A percentile compares a stretch with the other conserved stretches of the same genome.
phyloP scores from a whole-genome alignment of 169 alveolate species.

The Plasmodium adleri region DNA sequence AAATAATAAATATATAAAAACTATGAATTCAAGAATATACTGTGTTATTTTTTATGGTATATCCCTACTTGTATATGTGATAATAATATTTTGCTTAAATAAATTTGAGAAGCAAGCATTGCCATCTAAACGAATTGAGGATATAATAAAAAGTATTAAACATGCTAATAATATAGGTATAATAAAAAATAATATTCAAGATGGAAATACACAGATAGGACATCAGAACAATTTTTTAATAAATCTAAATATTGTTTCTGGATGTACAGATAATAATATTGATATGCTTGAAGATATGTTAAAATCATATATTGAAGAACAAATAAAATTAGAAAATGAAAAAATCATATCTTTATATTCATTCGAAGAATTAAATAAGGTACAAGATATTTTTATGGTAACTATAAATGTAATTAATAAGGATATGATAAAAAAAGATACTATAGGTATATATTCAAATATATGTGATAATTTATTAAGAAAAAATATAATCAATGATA shows the following conservation, averaged over 20 bases:
- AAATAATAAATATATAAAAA: not conserved
- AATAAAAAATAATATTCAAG: not conserved
- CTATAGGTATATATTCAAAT: not conserved
- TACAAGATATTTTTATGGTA: conserved; percentile 27
- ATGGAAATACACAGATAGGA: not conserved
- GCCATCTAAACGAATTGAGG: conserved; percentile 10
- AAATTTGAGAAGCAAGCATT: conserved; percentile 53
- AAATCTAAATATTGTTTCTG: conserved; percentile 32
- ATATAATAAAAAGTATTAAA: not conserved
- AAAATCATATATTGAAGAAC: conserved; percentile 15
- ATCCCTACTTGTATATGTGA: conserved; percentile 22
- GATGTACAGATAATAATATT: not conserved
- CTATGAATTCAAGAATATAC: conserved; percentile 46
- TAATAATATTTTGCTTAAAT: conserved; percentile 34
- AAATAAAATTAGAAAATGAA: not conserved
- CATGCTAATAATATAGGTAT: not conserved
- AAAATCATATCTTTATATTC: not conserved
- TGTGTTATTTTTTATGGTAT: conserved; percentile 35
- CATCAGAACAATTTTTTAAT: conserved; percentile 10
- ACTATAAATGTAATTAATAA: conserved; percentile 15
- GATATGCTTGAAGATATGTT: conserved; percentile 27
- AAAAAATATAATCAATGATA: not conserved
- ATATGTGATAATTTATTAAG: conserved; percentile 12
- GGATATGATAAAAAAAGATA: conserved; percentile 16
- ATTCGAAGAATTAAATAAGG: not conserved